phyloP scores from a whole-genome alignment of 176 grass and related monocot genomes.

The Otatea glauca region DNA sequence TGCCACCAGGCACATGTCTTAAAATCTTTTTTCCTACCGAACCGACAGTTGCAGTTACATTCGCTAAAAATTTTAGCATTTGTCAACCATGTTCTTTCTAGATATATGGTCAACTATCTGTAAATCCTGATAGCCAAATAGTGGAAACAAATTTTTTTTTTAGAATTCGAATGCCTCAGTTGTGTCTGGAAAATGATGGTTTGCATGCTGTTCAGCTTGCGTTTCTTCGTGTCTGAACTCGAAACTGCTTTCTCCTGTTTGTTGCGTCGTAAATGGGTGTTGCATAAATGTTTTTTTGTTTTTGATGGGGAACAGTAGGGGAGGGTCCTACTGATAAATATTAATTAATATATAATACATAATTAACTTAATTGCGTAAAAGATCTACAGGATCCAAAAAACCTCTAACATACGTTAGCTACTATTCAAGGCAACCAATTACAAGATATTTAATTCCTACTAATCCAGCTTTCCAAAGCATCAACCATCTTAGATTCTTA shows the following conservation, averaged over 20 bases:
- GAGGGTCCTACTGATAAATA: too few relatives aligned
- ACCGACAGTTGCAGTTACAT: not conserved
- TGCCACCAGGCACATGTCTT: not conserved
- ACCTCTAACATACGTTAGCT: too few relatives aligned
- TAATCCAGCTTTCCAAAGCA: too few relatives aligned
- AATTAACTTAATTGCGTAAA: too few relatives aligned
- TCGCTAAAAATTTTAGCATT: constrained; percentile 19
- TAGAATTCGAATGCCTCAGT: not conserved
- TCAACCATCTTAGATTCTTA: too few relatives aligned
- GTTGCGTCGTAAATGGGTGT: not conserved
- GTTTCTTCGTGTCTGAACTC: not conserved
- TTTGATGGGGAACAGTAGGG: too few relatives aligned
- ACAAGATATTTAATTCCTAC: too few relatives aligned
- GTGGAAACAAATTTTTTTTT: not conserved
- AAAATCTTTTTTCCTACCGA: not conserved
- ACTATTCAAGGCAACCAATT: too few relatives aligned
- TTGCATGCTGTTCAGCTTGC: not conserved
- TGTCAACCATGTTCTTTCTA: not conserved
- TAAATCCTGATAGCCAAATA: not conserved
- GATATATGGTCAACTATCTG: not conserved
- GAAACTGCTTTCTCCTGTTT: not conserved
- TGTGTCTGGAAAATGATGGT: not conserved
- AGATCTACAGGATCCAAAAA: too few relatives aligned
- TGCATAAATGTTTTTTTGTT: not conserved
- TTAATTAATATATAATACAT: too few relatives aligned